These are phyloP conservation scores for Yamadazyma kanchanaburiensis DNA, from an alignment of 1,139 yeast genomes.

Conservation along the genomic window DNA sequence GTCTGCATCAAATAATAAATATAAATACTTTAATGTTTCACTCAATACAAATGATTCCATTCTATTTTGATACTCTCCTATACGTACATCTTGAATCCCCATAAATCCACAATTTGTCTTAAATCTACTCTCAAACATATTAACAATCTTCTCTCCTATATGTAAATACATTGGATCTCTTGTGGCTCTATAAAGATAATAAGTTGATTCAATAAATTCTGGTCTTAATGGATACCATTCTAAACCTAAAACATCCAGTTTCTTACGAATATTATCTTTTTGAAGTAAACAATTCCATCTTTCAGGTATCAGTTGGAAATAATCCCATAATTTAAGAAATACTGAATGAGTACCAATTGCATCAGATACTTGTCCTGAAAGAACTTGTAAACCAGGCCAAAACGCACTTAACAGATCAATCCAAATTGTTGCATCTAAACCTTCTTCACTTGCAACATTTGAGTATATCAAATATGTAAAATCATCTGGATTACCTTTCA, in stretches of 20 bases:
- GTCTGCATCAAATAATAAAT: slow-evolving; percentile 67
- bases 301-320: slow-evolving; percentile 81
- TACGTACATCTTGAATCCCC: slow-evolving; percentile 69
- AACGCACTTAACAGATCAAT: slow-evolving; percentile 85
- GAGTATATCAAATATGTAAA: slow-evolving; percentile 57
- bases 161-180: slow-evolving; percentile 79
- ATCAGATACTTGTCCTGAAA: slow-evolving; percentile 69
- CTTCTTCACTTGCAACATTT: slow-evolving; percentile 56
- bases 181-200: slow-evolving; percentile 80
- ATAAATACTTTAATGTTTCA: slow-evolving; percentile 84
- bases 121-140: slow-evolving; percentile 50
- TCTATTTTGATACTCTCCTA: slow-evolving; percentile 64
- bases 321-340: slow-evolving; percentile 77
- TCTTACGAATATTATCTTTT: slow-evolving; percentile 7
- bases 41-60: slow-evolving; percentile 92
- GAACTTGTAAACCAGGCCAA: slow-evolving; percentile 80
- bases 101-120: slow-evolving; percentile 74
- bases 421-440: slow-evolving; percentile 59
- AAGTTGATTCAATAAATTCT: slow-evolving; percentile 86
- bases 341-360: slow-evolving; percentile 63
- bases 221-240: slow-evolving; percentile 96
- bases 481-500: slow-evolving; percentile 28
- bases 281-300: slow-evolving; percentile 58
- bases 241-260: slow-evolving; percentile 41
- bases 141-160: slow-evolving; percentile 64